These are phyloP conservation scores for Solidago caesia DNA, from an alignment of 129 eudicot genomes.

Conservation along the genomic window DNA sequence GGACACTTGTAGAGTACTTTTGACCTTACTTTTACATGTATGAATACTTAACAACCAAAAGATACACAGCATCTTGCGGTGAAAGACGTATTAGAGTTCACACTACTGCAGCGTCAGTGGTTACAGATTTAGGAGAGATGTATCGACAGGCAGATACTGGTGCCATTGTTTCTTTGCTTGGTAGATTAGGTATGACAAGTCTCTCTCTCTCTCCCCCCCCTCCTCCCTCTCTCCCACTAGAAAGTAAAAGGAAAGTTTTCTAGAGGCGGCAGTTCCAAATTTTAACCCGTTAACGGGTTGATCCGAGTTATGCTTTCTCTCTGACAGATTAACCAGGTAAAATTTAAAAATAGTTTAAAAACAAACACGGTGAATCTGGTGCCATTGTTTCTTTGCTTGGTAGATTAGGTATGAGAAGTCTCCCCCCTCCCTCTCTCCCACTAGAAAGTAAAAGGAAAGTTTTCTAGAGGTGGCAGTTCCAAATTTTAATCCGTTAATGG, in stretches of 20 bases:
- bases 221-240: not conserved
- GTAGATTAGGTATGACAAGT: conserved; percentile 64
- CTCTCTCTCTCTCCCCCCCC: not conserved
- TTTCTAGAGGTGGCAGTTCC: not conserved
- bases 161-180: conserved; percentile 75
- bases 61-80: conserved; percentile 96
- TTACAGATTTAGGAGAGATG: conserved; percentile 93
- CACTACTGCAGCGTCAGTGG: conserved; percentile 98
- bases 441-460: not conserved
- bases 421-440: not conserved
- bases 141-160: conserved; percentile 97
- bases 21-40: not conserved
- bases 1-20: conserved; percentile 11
- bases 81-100: conserved; percentile 99
- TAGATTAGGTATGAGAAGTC: conserved; percentile 65
- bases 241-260: not conserved
- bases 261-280: not conserved
- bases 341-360: not conserved
- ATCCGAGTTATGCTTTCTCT: not conserved
- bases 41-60: conserved; percentile 54
- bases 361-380: conserved; percentile 37
- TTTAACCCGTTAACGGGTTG: not conserved
- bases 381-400: conserved; percentile 77
- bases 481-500: not conserved
- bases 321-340: not conserved